Percentiles rank a stretch among this genome's conserved stretches.
Conservation (phyloP, 163 green algal species). For the Chlorella variabilis region DNA sequence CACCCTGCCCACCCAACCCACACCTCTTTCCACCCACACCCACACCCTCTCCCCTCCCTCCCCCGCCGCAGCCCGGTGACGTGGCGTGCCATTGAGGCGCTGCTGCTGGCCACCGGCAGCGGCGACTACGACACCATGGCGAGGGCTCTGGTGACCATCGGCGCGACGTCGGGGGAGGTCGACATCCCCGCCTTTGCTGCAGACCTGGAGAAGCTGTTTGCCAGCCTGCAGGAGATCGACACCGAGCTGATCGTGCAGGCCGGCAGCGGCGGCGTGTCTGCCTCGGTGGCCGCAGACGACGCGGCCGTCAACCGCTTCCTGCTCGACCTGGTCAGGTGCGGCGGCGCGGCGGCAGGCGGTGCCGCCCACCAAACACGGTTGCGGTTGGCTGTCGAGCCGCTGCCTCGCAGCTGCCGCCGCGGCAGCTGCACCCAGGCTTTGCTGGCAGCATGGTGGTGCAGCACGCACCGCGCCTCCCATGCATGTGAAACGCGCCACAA, state of each 20-base stretch:
- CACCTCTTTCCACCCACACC: no score
- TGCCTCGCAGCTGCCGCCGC: no score
- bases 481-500: not conserved
- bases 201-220: constrained; percentile 86
- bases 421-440: no score
- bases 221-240: constrained; percentile 72
- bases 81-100: constrained; percentile 81
- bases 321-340: constrained; percentile 79
- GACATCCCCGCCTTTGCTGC: constrained; percentile 78
- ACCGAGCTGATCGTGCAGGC: constrained; percentile 52
- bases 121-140: constrained; percentile 93
- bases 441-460: no score
- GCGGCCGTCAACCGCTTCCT: constrained; percentile 90
- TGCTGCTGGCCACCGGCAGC: constrained; percentile 59
- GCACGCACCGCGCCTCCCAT: no score
- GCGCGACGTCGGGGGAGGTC: constrained; percentile 72
- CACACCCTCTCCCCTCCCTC: not conserved
- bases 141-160: constrained; percentile 89
- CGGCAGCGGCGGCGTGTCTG: constrained; percentile 49
- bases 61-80: constrained; percentile 60
- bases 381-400: no score
- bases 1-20: no score
- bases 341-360: no score
- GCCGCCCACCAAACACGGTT: no score
- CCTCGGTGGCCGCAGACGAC: constrained; percentile 87